These are phyloP conservation scores for Tephrocybe sp. DNA, from an alignment of 768 basidiomycete species.

Conservation along the genomic window DNA sequence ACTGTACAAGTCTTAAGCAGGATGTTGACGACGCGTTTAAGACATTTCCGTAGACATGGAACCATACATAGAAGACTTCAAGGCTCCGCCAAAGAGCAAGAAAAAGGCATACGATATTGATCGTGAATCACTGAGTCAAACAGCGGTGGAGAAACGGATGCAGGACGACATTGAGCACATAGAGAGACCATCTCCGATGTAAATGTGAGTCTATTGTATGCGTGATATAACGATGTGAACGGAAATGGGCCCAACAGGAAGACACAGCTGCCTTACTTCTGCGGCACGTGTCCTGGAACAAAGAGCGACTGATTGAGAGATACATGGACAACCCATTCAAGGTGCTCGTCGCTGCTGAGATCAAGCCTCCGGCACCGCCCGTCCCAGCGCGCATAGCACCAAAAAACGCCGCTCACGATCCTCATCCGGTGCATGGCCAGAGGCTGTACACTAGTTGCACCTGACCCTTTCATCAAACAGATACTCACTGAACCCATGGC, in stretches of 20 bases:
- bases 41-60: slow-evolving; percentile 43
- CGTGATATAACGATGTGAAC: slow-evolving; percentile 5
- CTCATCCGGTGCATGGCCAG: slow-evolving; percentile 74
- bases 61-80: slow-evolving; percentile 61
- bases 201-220: slow-evolving; percentile 58
- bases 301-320: slow-evolving; percentile 92
- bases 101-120: slow-evolving; percentile 82
- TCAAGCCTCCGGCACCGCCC: slow-evolving; percentile 38
- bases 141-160: slow-evolving; percentile 77
- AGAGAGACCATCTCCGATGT: slow-evolving; percentile 82
- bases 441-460: slow-evolving; percentile 61
- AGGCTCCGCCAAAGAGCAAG: slow-evolving; percentile 48
- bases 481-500: slow-evolving; percentile 37
- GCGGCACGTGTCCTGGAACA: slow-evolving; percentile 90
- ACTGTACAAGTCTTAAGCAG: slow-evolving; percentile 15
- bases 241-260: slow-evolving; percentile 34
- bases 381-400: slow-evolving; percentile 29
- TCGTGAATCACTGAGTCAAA: slow-evolving; percentile 71
- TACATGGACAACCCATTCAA: slow-evolving; percentile 90
- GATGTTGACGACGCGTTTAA: slow-evolving; percentile 4
- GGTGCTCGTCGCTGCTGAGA: slow-evolving; percentile 74
- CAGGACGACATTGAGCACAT: slow-evolving; percentile 81
- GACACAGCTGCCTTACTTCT: slow-evolving; percentile 76
- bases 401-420: slow-evolving; percentile 34
- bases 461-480: slow-evolving; percentile 59